A percentile compares a stretch with the other conserved stretches of the same genome.
Conservation (phyloP, 2,329 filamentous ascomycete species). For the Penicillium hesseltinei region DNA sequence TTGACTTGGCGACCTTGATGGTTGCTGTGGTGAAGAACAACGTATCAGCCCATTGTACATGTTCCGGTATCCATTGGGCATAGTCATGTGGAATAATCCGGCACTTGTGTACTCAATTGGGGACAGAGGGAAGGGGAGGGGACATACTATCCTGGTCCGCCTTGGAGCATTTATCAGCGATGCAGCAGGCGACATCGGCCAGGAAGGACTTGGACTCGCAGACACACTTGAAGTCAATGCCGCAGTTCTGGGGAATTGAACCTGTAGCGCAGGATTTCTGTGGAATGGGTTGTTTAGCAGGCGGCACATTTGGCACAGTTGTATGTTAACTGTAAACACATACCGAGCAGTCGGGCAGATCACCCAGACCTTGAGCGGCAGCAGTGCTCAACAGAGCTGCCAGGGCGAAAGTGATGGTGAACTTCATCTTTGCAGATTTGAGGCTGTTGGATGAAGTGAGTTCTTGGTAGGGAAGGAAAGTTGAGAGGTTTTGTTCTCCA, state of each 20-base stretch:
- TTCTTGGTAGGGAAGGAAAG: background rate
- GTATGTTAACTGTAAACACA: conserved; percentile 28
- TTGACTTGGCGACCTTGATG: conserved; percentile 35
- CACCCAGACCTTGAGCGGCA: conserved; percentile 46
- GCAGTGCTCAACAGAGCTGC: conserved; percentile 52
- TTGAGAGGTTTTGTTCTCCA: background rate
- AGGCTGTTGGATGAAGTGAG: background rate
- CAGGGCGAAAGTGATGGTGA: conserved; percentile 52
- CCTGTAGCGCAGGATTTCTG: conserved; percentile 43
- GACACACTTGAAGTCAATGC: conserved; percentile 50
- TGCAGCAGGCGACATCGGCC: conserved; percentile 50
- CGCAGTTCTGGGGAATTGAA: conserved; percentile 42
- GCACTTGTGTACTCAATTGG: background rate
- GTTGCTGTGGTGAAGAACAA: conserved; percentile 25
- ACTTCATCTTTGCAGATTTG: conserved; percentile 46
- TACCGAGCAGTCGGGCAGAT: conserved; percentile 57
- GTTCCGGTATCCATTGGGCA: background rate
- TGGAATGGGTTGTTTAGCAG: conserved; percentile 2
- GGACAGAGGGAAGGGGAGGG: background rate
- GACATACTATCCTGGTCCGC: conserved; percentile 43
- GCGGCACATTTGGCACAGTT: background rate
- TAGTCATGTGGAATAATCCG: background rate
- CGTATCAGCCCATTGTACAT: background rate
- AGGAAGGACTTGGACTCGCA: conserved; percentile 50
- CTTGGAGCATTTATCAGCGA: conserved; percentile 43